Evolutionary conservation across 306 rosid genomes (phyloP), one percentile per base, ranked within the genome.

Genomic region (Castanea mollissima): DNA sequence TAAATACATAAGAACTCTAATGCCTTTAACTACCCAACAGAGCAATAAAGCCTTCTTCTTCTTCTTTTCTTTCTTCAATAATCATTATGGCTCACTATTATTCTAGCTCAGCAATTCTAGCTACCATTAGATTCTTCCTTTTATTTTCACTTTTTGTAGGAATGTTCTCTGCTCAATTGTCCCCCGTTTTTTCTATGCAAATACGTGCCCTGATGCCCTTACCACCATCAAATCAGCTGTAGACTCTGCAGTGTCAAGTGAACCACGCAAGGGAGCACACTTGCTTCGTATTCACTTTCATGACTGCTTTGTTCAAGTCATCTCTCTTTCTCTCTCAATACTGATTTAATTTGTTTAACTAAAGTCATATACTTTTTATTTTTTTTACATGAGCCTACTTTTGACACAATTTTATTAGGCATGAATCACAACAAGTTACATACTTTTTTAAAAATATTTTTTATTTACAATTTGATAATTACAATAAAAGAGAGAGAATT

Each of bases 221-320:
- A 62, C 90, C 70, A 83, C 84, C 86, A 90, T 92, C 63, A 82
- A 49, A 41, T 35, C 41, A 35, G 41, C 41, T 35, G 41, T 90
- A 4, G 1, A 0, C 29, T 32, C 88, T 41, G 93, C 96, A 3
- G 88, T 92, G 0, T 38, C 5, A 9, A 83, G 19, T 0, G 97
- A 92, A 62, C 34, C 71, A 74, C 97, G 97, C 75, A 92, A 90
- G 97, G 97, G 97, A 0, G 97, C 97, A 0, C 90, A 93, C 20
- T 62, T 92, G 19, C 97, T 92, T 1, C 97, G 97, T 65, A 4
- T 4, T 35, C 41, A 35, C 6, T 35, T 35, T 35, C 41, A 35
- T 71, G 97, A 92, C 76, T 92, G 97, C 74, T 92, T 92, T 83
- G 97, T 92, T 60, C 86, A 92, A 86, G 93, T 88, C 81, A 0